These are phyloP conservation scores for Agaricus bisporus DNA, from an alignment of 768 basidiomycete genomes.

Conservation along the genomic window DNA sequence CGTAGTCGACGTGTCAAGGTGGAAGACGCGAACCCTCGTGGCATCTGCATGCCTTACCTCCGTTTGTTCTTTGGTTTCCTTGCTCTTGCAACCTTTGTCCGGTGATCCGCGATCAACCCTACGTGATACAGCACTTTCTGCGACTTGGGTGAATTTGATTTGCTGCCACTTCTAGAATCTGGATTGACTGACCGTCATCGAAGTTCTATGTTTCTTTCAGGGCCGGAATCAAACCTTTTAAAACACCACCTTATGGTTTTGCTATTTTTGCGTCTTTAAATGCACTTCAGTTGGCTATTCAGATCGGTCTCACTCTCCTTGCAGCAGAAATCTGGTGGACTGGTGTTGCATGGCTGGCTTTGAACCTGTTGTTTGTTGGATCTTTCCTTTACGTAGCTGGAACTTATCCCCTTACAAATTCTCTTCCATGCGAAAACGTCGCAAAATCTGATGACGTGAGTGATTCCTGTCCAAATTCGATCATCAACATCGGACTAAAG, in stretches of 20 bases:
- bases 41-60: constrained; percentile 32
- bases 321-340: constrained; percentile 11
- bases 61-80: constrained; percentile 35
- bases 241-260: constrained; percentile 48
- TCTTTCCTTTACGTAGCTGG: constrained; percentile 46
- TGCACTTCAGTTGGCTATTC: constrained; percentile 27
- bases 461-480: constrained; percentile 3
- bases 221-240: constrained; percentile 32
- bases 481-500: background rate
- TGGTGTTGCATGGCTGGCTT: constrained; percentile 18
- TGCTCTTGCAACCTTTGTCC: constrained; percentile 28
- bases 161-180: constrained; percentile 1
- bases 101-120: constrained; percentile 16
- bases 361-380: constrained; percentile 24
- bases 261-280: constrained; percentile 34
- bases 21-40: constrained; percentile 28
- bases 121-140: constrained; percentile 25
- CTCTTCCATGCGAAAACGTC: constrained; percentile 40
- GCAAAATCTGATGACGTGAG: constrained; percentile 44
- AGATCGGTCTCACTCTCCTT: constrained; percentile 27
- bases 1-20: constrained; percentile 13
- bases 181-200: constrained; percentile 6
- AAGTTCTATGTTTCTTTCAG: constrained; percentile 41
- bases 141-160: constrained; percentile 44
- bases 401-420: constrained; percentile 45